Conservation (phyloP, 2,329 filamentous ascomycete species). For the Fusarium nelsonii region DNA sequence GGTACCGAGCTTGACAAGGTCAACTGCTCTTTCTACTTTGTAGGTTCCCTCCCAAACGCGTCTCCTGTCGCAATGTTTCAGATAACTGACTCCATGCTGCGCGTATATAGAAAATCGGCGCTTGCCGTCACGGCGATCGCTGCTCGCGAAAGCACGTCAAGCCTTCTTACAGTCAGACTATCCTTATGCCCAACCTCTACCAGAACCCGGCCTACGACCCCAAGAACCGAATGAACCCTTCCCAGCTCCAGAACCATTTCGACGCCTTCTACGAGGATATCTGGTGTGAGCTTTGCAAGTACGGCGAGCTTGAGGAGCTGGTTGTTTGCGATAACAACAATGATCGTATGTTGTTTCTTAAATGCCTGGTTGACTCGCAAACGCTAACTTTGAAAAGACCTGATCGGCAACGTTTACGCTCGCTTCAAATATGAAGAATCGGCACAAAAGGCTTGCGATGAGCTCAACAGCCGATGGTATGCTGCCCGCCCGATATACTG, state of each 20-base stretch:
- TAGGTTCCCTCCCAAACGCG: conserved; percentile 47
- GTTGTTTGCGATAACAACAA: conserved; percentile 99
- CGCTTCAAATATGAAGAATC: conserved; percentile 99
- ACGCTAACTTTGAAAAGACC: conserved; percentile 66
- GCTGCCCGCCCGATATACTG: conserved; percentile 97
- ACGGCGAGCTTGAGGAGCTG: conserved; percentile 95
- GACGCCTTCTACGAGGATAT: conserved; percentile 99
- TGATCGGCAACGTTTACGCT: conserved; percentile 99
- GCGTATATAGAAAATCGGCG: conserved; percentile 89
- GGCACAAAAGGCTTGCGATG: conserved; percentile 92
- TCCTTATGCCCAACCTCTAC: conserved; percentile 98
- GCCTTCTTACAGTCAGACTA: conserved; percentile 96
- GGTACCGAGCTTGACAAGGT: conserved; percentile 99
- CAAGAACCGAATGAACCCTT: conserved; percentile 95
- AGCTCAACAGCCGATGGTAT: conserved; percentile 95
- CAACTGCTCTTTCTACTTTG: conserved; percentile 96
- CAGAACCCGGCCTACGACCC: conserved; percentile 98
- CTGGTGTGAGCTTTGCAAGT: conserved; percentile 99
- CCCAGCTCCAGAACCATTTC: conserved; percentile 98
- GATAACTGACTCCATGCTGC: conserved; percentile 32
- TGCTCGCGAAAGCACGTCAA: conserved; percentile 99
- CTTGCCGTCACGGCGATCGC: conserved; percentile 97
- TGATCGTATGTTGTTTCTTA: conserved; percentile 74
- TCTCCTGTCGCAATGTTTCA: conserved; percentile 19
- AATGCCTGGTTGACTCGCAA: background rate